These are phyloP conservation scores for Lyophyllum decastes DNA, from an alignment of 768 basidiomycete genomes.

Conservation along the genomic window DNA sequence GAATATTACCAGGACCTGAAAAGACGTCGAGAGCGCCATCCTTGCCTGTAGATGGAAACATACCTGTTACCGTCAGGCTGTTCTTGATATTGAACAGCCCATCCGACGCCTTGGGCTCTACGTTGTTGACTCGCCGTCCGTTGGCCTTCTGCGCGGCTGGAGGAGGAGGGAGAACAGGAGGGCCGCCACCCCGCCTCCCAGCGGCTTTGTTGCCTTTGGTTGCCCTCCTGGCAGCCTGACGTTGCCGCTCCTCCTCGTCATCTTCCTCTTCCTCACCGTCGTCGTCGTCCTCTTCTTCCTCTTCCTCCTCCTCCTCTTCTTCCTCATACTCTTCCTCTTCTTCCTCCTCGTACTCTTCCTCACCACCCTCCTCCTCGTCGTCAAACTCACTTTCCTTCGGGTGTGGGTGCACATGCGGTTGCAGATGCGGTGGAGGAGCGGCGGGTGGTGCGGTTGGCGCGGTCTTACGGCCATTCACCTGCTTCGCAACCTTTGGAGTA, in stretches of 20 bases:
- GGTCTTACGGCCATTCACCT: conserved; percentile 19
- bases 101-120: conserved; percentile 38
- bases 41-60: conserved; percentile 26
- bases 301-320: conserved; percentile 48
- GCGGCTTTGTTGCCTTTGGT: conserved; percentile 14
- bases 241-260: conserved; percentile 23
- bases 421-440: conserved; percentile 27
- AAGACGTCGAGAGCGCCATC: conserved; percentile 15
- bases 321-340: conserved; percentile 41
- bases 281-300: conserved; percentile 60
- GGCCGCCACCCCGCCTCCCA: conserved; percentile 17
- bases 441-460: conserved; percentile 10
- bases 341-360: conserved; percentile 42
- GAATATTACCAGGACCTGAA: conserved; percentile 85
- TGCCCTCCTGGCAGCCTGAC: conserved; percentile 2
- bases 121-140: conserved; percentile 16
- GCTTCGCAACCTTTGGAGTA: conserved; percentile 8
- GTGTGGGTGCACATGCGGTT: conserved; percentile 49
- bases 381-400: conserved; percentile 75
- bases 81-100: conserved; percentile 76
- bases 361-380: conserved; percentile 45
- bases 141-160: conserved; percentile 21
- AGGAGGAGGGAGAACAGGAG: conserved; percentile 20
- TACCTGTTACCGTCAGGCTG: conserved; percentile 81
- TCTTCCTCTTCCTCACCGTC: conserved; percentile 57